Percentiles rank a stretch among this genome's conserved stretches.
Conservation (phyloP, 768 basidiomycete species). For the Austroboletus eburneus region DNA sequence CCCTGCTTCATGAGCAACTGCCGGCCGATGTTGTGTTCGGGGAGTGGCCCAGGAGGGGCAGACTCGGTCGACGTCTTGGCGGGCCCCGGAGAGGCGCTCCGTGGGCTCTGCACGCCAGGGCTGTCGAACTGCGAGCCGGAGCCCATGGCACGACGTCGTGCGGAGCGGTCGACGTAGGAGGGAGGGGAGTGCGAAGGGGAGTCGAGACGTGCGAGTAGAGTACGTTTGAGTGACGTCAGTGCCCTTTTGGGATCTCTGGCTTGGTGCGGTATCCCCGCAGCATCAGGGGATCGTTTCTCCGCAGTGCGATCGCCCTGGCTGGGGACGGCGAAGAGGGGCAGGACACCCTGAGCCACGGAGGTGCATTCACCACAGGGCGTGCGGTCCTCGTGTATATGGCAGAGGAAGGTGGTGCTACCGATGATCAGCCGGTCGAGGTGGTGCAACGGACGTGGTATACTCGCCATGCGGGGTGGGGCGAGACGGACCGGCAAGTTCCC, state of each 20-base stretch:
- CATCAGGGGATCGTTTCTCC: constrained; percentile 22
- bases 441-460: constrained; percentile 56
- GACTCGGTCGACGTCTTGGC: constrained; percentile 8
- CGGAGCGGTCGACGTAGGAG: constrained; percentile 65
- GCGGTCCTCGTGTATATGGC: constrained; percentile 63
- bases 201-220: constrained; percentile 51
- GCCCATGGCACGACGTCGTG: constrained; percentile 59
- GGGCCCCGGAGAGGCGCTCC: constrained; percentile 20
- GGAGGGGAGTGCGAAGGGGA: constrained; percentile 13
- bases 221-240: constrained; percentile 61
- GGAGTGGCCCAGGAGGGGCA: constrained; percentile 39
- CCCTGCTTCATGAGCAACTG: constrained; percentile 68
- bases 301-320: constrained; percentile 12
- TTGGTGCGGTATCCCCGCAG: constrained; percentile 8
- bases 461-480: constrained; percentile 62
- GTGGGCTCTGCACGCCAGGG: constrained; percentile 40
- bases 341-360: constrained; percentile 46
- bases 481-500: constrained; percentile 45
- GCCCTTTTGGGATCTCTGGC: constrained; percentile 57
- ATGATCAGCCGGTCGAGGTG: constrained; percentile 66
- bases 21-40: constrained; percentile 62
- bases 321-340: constrained; percentile 46
- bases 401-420: constrained; percentile 65
- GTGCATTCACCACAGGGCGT: constrained; percentile 64
- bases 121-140: constrained; percentile 49